phyloP scores from a whole-genome alignment of 139 green algal species.

The Limnomonas spitsbergensis region DNA sequence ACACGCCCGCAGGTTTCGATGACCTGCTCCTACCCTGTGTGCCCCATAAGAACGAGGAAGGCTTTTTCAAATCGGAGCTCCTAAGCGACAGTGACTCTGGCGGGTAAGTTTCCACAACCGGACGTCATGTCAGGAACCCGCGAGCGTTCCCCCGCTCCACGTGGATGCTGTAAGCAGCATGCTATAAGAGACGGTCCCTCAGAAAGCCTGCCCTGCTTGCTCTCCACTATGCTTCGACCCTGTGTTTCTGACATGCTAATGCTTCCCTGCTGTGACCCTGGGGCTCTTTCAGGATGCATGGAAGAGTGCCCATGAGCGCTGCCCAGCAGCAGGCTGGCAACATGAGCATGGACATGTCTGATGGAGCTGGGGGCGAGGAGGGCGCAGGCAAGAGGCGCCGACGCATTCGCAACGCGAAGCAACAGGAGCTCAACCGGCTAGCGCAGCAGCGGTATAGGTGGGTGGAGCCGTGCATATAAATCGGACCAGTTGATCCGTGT shows the following conservation, averaged over 20 bases:
- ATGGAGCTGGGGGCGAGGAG: neutral
- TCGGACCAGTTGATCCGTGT: neutral
- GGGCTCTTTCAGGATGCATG: neutral
- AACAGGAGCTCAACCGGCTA: slow-evolving; percentile 9
- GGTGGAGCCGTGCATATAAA: neutral
- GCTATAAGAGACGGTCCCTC: too few relatives aligned
- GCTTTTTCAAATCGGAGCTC: neutral
- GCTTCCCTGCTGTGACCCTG: too few relatives aligned
- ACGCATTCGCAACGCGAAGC: slow-evolving; percentile 12
- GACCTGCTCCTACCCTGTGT: neutral
- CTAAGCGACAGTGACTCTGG: neutral
- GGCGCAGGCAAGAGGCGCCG: neutral
- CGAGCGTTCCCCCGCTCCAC: too few relatives aligned
- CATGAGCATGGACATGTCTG: neutral
- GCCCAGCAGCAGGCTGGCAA: too few relatives aligned
- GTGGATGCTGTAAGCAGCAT: too few relatives aligned
- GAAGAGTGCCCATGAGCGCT: neutral
- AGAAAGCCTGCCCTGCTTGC: too few relatives aligned
- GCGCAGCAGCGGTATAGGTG: slow-evolving; percentile 12
- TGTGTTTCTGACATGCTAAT: too few relatives aligned
- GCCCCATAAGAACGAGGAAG: neutral
- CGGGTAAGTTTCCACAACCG: too few relatives aligned
- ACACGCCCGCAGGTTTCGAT: neutral
- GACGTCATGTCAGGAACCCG: too few relatives aligned
- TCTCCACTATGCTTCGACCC: too few relatives aligned